A percentile compares a stretch with the other conserved stretches of the same genome.
Conservation (phyloP, 2,329 filamentous ascomycete genomes). For the Didymella exigua region DNA sequence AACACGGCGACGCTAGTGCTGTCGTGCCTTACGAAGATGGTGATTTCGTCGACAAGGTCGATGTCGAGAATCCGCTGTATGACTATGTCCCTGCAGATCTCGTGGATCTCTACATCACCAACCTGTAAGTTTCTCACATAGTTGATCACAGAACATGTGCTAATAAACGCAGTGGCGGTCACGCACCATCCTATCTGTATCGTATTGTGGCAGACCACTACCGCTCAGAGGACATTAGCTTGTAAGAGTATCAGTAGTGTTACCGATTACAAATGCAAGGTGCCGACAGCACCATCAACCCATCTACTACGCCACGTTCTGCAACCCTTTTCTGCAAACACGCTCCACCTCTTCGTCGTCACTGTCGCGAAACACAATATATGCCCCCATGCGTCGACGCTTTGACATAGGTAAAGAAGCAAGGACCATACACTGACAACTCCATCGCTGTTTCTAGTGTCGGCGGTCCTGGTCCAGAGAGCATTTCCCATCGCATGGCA, state of each 20-base stretch:
- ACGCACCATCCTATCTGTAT: slow-evolving; percentile 74
- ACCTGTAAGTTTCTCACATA: slow-evolving; percentile 66
- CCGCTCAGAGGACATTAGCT: slow-evolving; percentile 71
- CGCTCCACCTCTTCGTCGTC: no score
- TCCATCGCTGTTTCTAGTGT: no score
- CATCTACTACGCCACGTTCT: no score
- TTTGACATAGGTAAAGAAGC: no score
- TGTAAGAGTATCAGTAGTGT: slow-evolving; percentile 31
- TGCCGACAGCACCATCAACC: no score
- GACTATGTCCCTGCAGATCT: slow-evolving; percentile 81
- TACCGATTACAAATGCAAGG: neutral
- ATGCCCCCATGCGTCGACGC: no score
- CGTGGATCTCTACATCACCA: slow-evolving; percentile 84
- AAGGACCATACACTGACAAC: no score
- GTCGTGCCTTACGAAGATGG: slow-evolving; percentile 81
- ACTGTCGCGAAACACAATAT: no score
- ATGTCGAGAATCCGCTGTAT: slow-evolving; percentile 77
- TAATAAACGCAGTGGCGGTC: slow-evolving; percentile 60
- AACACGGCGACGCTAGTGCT: slow-evolving; percentile 81
- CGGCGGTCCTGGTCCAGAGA: no score
- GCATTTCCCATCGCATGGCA: no score
- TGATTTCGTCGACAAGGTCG: slow-evolving; percentile 75
- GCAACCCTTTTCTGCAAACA: no score
- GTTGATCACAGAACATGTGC: neutral
- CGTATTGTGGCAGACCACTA: slow-evolving; percentile 77